These are phyloP conservation scores for Westerdykella sp. DNA, from an alignment of 2,329 filamentous ascomycete genomes.

Conservation along the genomic window DNA sequence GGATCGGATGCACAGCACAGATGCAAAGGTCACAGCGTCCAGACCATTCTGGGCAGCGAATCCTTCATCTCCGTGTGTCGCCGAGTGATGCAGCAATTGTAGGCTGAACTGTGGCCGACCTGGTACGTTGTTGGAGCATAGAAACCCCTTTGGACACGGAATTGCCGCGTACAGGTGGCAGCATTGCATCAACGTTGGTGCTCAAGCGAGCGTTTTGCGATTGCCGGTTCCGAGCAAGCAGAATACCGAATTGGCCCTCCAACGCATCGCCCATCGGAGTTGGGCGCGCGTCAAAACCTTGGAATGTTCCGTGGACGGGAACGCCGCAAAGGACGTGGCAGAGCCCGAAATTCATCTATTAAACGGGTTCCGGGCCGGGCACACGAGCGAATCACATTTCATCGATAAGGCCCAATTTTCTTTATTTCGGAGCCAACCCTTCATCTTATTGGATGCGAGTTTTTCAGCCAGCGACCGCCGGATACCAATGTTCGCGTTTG, in stretches of 20 bases:
- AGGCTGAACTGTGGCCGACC: background rate
- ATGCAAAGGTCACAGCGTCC: conserved; percentile 1
- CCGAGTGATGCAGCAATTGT: background rate
- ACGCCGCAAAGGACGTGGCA: background rate
- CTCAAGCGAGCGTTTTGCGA: background rate
- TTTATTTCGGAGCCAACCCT: background rate
- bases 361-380: conserved; percentile 1
- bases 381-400: conserved; percentile 1
- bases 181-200: background rate
- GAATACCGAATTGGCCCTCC: background rate
- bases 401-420: background rate
- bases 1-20: conserved; percentile 14
- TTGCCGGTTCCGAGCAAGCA: background rate
- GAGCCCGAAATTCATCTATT: conserved; percentile 3
- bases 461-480: background rate
- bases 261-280: too few species aligned
- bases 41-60: too few species aligned
- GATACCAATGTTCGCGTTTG: background rate
- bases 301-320: too few species aligned
- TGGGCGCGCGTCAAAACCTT: too few species aligned
- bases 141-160: background rate
- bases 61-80: background rate
- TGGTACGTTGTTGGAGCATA: background rate
- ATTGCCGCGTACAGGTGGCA: background rate
- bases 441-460: conserved; percentile 1